Evolutionary conservation across 2,329 filamentous ascomycete genomes (phyloP).

Genomic region (Orbilia oligospora): DNA sequence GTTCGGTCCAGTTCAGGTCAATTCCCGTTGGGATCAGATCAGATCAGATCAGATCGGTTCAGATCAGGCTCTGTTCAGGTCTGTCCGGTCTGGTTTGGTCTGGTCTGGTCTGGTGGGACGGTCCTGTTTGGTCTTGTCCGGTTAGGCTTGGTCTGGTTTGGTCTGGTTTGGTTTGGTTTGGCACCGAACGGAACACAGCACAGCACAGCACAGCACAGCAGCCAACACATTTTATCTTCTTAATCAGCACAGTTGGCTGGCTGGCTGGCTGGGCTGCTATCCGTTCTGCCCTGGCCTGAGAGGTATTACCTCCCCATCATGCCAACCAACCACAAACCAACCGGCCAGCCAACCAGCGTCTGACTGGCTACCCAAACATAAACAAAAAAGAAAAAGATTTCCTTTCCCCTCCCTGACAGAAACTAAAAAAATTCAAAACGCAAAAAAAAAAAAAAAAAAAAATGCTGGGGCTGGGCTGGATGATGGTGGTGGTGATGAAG

Average conservation of each 20-base stretch:
- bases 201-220: no score
- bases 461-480: constrained; percentile 47
- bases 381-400: constrained; percentile 4
- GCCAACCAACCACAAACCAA: no score
- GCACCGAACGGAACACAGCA: no score
- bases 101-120: no score
- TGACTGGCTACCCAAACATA: constrained; percentile 17
- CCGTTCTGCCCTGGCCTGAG: no score
- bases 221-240: no score
- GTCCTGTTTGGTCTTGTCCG: no score
- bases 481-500: neutral
- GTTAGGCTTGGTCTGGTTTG: neutral
- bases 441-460: neutral
- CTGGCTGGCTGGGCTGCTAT: no score
- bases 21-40: neutral
- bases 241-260: no score
- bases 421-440: neutral
- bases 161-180: neutral
- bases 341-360: neutral
- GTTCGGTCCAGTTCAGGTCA: neutral
- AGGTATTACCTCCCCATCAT: no score
- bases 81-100: neutral
- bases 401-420: neutral
- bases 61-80: neutral
- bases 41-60: neutral